Base-by-base conservation (phyloP, 2,329 filamentous ascomycete genomes). In the Fusarium pilosicola region DNA sequence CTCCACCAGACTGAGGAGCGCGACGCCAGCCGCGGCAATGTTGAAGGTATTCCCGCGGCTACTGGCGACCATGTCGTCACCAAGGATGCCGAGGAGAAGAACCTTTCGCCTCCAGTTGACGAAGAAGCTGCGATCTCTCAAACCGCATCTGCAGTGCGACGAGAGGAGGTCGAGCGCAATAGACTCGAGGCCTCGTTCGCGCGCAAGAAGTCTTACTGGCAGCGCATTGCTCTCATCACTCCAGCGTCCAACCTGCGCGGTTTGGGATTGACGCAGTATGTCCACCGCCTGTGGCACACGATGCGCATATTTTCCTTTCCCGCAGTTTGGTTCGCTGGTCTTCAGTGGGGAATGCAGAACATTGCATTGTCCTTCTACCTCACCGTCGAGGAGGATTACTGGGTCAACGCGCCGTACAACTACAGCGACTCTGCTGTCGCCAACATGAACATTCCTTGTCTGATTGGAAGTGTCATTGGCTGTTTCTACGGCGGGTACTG, bases 361-460 rank as follows among this genome's bases (percentile, higher is more conserved):
- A 87, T 88, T n/a, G 89, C 88, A 80, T 80, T 90, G 28, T 87
- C 86, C 3, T 90, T 90, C 76, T 89, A 90, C 70, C 81, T 89
- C 38, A 90, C 88, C 0, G 84, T 90, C 3, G 84, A 89, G 75
- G 86, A 90, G 73, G 87, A 89, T 69, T 85, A 85, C 71, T 90
- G 87, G 85, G 86, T 85, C 32, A 84, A 80, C 0, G 79, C 81
- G 15, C 88, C 88, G 0, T 90, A 86, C 84, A 85, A 88, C 77
- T 90, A 90, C 76, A 83, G 80, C 41, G 84, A 88, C 64, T 84
- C 85, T 4, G 84, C 84, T 5, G 86, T 88, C 7, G 88, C 87
- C 3, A 86, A 90, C 60, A 89, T 90, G 87, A 89, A 88, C 68
- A 81, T 90, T 4, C 88, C 88, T 0, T 88, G 85, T 8, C 76